A percentile compares a stretch with the other conserved stretches of the same genome.
These are phyloP conservation scores for Corylus avellana DNA, from an alignment of 306 rosid species.

Conservation along the genomic window DNA sequence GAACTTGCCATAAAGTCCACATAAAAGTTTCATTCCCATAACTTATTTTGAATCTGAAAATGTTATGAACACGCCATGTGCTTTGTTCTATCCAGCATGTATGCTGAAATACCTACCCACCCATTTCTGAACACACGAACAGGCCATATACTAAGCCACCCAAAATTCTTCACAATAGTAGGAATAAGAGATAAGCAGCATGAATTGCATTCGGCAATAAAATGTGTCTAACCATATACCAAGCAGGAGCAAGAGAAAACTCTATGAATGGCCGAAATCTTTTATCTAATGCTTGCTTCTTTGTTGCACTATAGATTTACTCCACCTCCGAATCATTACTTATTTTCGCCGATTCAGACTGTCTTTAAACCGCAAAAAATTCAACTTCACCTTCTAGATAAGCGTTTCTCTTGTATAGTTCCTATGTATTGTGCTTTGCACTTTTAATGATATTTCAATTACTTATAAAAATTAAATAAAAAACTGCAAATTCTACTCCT, in stretches of 20 bases:
- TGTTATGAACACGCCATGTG: neutral
- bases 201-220: constrained; percentile 5
- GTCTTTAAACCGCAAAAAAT: neutral
- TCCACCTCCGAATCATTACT: neutral
- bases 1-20: neutral
- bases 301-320: neutral
- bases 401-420: no score
- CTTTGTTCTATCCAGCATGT: neutral
- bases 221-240: constrained; percentile 5
- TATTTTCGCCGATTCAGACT: neutral
- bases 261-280: neutral
- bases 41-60: neutral
- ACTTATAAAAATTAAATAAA: no score
- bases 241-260: constrained; percentile 10
- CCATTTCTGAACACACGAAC: neutral
- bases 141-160: neutral
- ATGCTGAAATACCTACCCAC: neutral
- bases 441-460: no score
- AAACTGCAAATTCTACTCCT: neutral
- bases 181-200: constrained; percentile 16
- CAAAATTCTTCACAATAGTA: neutral
- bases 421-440: no score
- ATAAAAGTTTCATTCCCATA: neutral
- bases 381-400: no score
- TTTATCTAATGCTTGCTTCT: neutral